phyloP scores from a whole-genome alignment of 768 basidiomycete species.

The Lyophyllum atratum region DNA sequence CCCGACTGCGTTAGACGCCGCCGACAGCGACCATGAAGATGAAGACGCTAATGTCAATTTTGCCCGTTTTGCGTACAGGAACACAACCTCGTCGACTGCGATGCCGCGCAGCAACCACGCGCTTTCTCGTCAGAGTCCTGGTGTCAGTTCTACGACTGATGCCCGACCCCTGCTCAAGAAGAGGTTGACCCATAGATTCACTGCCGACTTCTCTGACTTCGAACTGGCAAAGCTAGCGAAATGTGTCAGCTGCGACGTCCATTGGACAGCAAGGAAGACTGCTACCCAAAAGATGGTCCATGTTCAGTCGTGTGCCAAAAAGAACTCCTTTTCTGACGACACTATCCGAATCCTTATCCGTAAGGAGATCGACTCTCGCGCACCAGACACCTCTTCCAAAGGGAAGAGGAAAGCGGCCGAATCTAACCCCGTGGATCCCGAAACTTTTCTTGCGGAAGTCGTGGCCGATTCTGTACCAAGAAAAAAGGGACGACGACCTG shows the following conservation, averaged over 20 bases:
- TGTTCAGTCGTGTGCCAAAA: slow-evolving; percentile 69
- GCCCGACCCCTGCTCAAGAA: slow-evolving; percentile 12
- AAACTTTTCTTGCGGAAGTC: slow-evolving; percentile 57
- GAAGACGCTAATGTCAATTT: slow-evolving; percentile 29
- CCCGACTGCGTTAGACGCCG: not conserved
- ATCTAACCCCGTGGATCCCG: slow-evolving; percentile 15
- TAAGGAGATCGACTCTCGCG: slow-evolving; percentile 39
- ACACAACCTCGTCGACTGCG: slow-evolving; percentile 6
- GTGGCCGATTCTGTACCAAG: slow-evolving; percentile 46
- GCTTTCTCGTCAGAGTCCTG: slow-evolving; percentile 14
- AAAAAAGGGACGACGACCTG: slow-evolving; percentile 42
- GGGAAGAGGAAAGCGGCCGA: slow-evolving; percentile 25
- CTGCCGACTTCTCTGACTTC: slow-evolving; percentile 42
- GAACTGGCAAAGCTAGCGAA: slow-evolving; percentile 50
- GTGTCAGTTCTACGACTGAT: slow-evolving; percentile 8
- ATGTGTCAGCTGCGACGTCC: slow-evolving; percentile 65
- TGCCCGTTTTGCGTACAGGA: slow-evolving; percentile 42
- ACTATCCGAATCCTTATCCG: slow-evolving; percentile 56
- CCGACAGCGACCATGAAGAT: slow-evolving; percentile 26
- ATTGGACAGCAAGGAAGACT: slow-evolving; percentile 74
- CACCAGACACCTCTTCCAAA: slow-evolving; percentile 10
- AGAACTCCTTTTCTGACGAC: slow-evolving; percentile 50
- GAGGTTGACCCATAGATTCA: slow-evolving; percentile 22
- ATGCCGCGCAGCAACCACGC: not conserved
- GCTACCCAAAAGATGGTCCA: slow-evolving; percentile 64